Evolutionary conservation across 1,284 basidiomycete species (phyloP), one percentile per base, ranked within the genome.

Genomic region (Coniferiporia sulphurascens): DNA sequence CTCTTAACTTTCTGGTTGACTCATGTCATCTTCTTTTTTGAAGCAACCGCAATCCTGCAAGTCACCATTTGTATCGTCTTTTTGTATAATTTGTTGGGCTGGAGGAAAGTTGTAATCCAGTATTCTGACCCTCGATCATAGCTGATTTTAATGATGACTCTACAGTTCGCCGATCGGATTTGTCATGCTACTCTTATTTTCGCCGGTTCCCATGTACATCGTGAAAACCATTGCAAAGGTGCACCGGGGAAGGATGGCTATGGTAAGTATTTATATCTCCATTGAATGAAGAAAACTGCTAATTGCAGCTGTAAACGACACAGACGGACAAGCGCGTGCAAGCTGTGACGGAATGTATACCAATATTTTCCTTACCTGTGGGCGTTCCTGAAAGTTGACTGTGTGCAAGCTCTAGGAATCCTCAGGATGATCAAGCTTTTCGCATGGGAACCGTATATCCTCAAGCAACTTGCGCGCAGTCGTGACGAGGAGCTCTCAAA

Each of bases 311-410:
- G 27, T 36, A 22, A 4, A n/a, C 21, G 15, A 4, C 8, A 15
- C 3, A 71, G 64, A 80, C 79, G 0, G 82, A 83, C 65, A 74
- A 75, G 8, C 73, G 82, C 46, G 76, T 83, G 1, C 77, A 81
- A 63, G 67, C 71, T 1, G 72, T 83, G 49, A 78, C 80, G 0
- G 82, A 83, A 69, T 73, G 74, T 73, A 62, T 55, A 68, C 64
- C 48, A 7, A 52, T 54, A 66, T 46, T 36, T 36, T 36, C 35
- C 19, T 6, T 62, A 22, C 34, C 27, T 46, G 38, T 10, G 38
- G 15, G 3, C 17, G 27, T 19, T 53, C 32, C 27, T 56, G 9
- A 5, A 45, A 44, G 36, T 19, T 22, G 4, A 32, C 48, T 5
- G 17, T 48, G 17, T 45, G 19, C 3, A 49, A 80, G 78, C 73